These are phyloP conservation scores for Aquanectria penicillioides DNA, from an alignment of 2,329 filamentous ascomycete species.

Conservation along the genomic window DNA sequence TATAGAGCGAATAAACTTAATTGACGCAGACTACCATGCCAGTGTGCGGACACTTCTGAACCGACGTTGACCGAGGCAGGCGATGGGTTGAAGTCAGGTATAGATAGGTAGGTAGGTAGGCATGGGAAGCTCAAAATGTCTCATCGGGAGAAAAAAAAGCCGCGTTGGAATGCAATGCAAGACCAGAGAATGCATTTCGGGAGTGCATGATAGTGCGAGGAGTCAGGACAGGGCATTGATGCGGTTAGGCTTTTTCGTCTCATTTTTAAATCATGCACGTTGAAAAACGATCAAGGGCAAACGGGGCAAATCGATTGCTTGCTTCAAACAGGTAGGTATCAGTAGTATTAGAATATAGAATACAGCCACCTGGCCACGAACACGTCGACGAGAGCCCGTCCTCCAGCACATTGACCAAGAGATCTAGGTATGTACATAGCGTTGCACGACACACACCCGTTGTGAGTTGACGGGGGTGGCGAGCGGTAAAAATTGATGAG, in stretches of 20 bases:
- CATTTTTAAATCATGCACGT: too few relatives aligned
- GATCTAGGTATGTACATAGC: constrained; percentile 41
- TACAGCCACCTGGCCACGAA: constrained; percentile 42
- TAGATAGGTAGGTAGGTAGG: not conserved
- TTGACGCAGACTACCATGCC: too few relatives aligned
- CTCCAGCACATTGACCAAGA: constrained; percentile 43
- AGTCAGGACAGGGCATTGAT: too few relatives aligned
- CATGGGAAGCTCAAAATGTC: not conserved
- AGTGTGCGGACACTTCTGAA: too few relatives aligned
- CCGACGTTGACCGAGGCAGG: not conserved
- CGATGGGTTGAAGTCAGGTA: too few relatives aligned
- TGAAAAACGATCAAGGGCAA: too few relatives aligned
- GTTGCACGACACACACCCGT: constrained; percentile 26
- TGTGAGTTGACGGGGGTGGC: constrained; percentile 31
- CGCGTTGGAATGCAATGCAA: too few relatives aligned
- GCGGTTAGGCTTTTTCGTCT: too few relatives aligned
- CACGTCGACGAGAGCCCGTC: constrained; percentile 45
- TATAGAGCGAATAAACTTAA: too few relatives aligned
- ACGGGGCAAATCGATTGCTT: constrained; percentile 26
- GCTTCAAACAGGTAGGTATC: constrained; percentile 47
- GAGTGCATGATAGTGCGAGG: too few relatives aligned
- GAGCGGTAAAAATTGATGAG: constrained; percentile 17
- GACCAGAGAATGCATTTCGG: not conserved
- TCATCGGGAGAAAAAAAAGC: too few relatives aligned
- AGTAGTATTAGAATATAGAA: constrained; percentile 48